A percentile compares a stretch with the other conserved stretches of the same genome.
phyloP scores from a whole-genome alignment of 225 moss, liverwort and hornwort genomes.

The Bryoerythrophyllum caledonicum region DNA sequence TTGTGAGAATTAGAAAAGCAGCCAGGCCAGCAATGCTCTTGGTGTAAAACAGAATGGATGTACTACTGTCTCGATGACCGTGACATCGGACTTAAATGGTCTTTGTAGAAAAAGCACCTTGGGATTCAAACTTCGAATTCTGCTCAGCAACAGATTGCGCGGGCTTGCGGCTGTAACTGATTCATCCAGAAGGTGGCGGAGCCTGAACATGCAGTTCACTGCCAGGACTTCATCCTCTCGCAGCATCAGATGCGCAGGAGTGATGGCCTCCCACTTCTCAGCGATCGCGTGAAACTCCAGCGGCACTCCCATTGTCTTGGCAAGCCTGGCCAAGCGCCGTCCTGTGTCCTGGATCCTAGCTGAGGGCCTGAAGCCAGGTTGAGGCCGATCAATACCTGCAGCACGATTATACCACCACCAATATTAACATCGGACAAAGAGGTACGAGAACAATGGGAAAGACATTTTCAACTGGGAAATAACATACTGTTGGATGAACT shows the following conservation, averaged over 20 bases:
- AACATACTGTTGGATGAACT: neutral
- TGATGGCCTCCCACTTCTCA: constrained; percentile 90
- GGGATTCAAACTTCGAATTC: constrained; percentile 75
- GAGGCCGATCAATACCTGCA: constrained; percentile 84
- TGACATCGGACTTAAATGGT: neutral
- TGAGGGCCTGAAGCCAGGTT: constrained; percentile 79
- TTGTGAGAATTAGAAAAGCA: neutral
- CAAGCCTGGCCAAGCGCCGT: constrained; percentile 55
- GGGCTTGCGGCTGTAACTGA: constrained; percentile 89
- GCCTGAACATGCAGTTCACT: constrained; percentile 75
- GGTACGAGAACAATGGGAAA: neutral
- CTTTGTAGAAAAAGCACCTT: constrained; percentile 30
- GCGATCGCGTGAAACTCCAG: constrained; percentile 91
- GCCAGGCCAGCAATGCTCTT: neutral
- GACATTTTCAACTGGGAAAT: neutral
- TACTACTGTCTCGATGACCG: too few relatives aligned
- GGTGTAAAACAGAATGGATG: neutral
- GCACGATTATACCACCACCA: neutral
- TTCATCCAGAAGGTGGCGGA: constrained; percentile 88
- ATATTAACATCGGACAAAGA: neutral
- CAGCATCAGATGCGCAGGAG: constrained; percentile 63
- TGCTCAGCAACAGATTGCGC: constrained; percentile 59
- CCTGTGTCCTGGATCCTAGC: constrained; percentile 80
- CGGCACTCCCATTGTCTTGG: constrained; percentile 61
- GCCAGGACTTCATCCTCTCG: constrained; percentile 73